Base-by-base conservation (phyloP, 2,329 filamentous ascomycete genomes). In the Aspergillus melleus region DNA sequence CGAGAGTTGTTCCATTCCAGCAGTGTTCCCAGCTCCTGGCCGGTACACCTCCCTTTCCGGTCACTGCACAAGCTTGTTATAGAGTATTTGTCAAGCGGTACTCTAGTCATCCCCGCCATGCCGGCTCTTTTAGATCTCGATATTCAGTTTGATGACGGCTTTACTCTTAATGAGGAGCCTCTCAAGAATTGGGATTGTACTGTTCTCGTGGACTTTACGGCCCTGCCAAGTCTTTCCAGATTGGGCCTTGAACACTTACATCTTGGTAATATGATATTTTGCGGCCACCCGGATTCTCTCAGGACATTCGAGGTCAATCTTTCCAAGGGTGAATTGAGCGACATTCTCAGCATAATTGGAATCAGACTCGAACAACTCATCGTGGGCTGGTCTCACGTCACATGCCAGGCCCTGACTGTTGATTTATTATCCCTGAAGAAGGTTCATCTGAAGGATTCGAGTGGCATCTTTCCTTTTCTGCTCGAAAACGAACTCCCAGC, bases 241-340 rank as follows among this genome's bases (percentile, higher is more conserved):
- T 32, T 53, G 51, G 22, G 26, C 20, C 19, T 53, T 53, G 32
- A n/a, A 20, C 30, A 42, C 19, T 42, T 53, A 19, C 32, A 42
- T 16, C 51, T 53, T 53, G 51, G 51, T 53, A 53, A 53, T 19
- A 36, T 53, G 30, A 53, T 53, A 36, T 52, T 52, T 29, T 29
- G 32, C 10, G 50, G 50, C 24, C 29, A 52, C 29, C n/a, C 50
- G 32, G 26, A 42, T 36, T 53, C 51, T 53, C 30, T 53, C 32
- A 53, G 20, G 32, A 53, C 19, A 29, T 53, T 53, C 26, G 32
- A 53, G 32, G 32, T 16, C 32, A 53, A 20, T 53, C 32, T 36
- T 53, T 20, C 51, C n/a, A 42, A 32, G 26, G 32, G 36, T 22
- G 39, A 53, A 32, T 53, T 53, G 51, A 53, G 51, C 32, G 51